Percentiles rank a stretch among this genome's conserved stretches.
Evolutionary conservation across 2,329 filamentous ascomycete species (phyloP).

Genomic region (Talaromyces sp.): DNA sequence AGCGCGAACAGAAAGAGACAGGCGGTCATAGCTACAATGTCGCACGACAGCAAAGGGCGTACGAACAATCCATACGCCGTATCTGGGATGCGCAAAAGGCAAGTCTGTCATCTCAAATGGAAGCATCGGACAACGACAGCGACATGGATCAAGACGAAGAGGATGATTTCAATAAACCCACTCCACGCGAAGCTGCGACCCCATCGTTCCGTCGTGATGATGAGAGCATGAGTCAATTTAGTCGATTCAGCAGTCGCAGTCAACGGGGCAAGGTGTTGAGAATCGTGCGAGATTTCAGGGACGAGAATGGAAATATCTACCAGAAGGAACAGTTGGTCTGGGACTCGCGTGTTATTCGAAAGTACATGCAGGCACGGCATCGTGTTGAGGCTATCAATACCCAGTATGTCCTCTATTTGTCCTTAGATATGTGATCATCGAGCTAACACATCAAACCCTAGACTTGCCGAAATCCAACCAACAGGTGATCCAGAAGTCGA

Average conservation of each 20-base stretch:
- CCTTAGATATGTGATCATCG: background rate
- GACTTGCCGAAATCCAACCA: constrained; percentile 58
- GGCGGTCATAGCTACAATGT: constrained; percentile 98
- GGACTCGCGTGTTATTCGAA: constrained; percentile 81
- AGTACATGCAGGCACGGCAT: constrained; percentile 77
- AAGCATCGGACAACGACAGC: constrained; percentile 71
- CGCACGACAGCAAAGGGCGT: constrained; percentile 85
- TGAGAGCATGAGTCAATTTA: constrained; percentile 77
- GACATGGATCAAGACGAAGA: constrained; percentile 56
- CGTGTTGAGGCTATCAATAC: constrained; percentile 68
- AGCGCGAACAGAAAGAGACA: constrained; percentile 63
- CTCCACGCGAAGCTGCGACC: constrained; percentile 62
- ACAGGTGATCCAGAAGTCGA: constrained; percentile 67
- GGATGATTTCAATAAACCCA: constrained; percentile 48
- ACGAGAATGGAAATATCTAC: constrained; percentile 62
- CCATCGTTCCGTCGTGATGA: constrained; percentile 58
- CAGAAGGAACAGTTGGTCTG: constrained; percentile 61
- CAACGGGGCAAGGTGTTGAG: constrained; percentile 66
- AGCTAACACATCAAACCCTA: constrained; percentile 28
- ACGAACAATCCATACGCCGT: constrained; percentile 82
- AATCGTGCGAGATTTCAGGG: constrained; percentile 67
- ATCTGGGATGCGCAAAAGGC: constrained; percentile 89
- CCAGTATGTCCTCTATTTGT: constrained; percentile 55
- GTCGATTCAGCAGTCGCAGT: constrained; percentile 65
- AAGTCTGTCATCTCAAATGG: constrained; percentile 68